phyloP scores from a whole-genome alignment of 768 basidiomycete genomes.

The Leccinum variicolor region DNA sequence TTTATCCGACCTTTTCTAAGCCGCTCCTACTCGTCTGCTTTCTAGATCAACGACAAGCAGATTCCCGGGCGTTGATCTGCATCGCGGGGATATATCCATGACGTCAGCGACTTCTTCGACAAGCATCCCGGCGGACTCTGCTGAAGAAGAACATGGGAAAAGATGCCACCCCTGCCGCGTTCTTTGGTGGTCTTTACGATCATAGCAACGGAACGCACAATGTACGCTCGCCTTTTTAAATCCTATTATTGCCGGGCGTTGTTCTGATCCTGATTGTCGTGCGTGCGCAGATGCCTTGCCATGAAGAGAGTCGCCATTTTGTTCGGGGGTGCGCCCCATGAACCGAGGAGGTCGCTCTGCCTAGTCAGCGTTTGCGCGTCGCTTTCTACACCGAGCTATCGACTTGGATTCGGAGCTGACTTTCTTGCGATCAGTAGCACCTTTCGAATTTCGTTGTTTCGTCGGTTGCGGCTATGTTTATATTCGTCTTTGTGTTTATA shows the following conservation, averaged over 20 bases:
- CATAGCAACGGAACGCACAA: conserved; percentile 84
- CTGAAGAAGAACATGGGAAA: conserved; percentile 81
- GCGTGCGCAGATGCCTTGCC: neutral
- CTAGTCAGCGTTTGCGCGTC: conserved; percentile 6
- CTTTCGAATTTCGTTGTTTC: no score
- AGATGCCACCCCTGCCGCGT: conserved; percentile 86
- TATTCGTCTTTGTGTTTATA: neutral
- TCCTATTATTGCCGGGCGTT: neutral
- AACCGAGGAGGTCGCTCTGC: conserved; percentile 2
- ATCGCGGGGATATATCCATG: conserved; percentile 90
- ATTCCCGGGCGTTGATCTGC: conserved; percentile 79
- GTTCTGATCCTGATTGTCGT: neutral
- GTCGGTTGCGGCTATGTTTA: neutral
- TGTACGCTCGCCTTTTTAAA: conserved; percentile 37
- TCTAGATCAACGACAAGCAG: conserved; percentile 71
- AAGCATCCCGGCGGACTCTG: conserved; percentile 86
- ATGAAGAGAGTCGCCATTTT: conserved; percentile 13
- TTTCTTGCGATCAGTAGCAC: neutral
- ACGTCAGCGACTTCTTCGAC: conserved; percentile 72
- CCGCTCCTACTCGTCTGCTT: conserved; percentile 5
- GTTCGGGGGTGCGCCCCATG: conserved; percentile 8
- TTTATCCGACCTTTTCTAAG: no score
- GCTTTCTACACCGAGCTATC: neutral
- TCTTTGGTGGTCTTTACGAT: conserved; percentile 86
- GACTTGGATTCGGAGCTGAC: neutral